phyloP scores from a whole-genome alignment of 345 rosid species.

The Populus alba region DNA sequence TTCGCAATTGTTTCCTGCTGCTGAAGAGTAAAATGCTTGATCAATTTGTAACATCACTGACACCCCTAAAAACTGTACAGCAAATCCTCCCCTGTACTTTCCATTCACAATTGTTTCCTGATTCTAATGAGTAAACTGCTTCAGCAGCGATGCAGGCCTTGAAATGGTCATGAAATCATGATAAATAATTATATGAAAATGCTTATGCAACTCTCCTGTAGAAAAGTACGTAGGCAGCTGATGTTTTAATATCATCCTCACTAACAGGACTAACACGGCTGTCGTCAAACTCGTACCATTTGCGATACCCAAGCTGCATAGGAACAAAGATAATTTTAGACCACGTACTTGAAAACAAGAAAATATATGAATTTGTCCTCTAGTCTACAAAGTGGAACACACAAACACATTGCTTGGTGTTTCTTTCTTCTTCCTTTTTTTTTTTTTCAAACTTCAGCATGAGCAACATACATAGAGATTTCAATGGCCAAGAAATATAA shows the following conservation, averaged over 20 bases:
- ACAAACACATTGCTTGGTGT: background rate
- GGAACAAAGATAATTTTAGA: background rate
- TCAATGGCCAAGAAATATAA: background rate
- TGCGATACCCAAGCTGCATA: conserved; percentile 22
- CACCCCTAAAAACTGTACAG: background rate
- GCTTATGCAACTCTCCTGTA: conserved; percentile 18
- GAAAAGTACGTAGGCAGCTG: conserved; percentile 28
- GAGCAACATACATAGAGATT: background rate
- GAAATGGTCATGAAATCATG: background rate
- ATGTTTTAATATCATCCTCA: conserved; percentile 14
- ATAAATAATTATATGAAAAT: background rate
- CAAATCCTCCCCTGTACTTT: background rate
- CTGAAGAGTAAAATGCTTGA: background rate
- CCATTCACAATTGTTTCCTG: background rate
- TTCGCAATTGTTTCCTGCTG: background rate
- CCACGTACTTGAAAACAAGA: no score
- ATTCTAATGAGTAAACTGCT: background rate
- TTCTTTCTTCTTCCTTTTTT: background rate
- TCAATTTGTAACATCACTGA: background rate
- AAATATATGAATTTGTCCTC: background rate
- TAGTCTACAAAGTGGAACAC: background rate
- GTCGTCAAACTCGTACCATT: conserved; percentile 24
- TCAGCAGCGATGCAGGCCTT: background rate
- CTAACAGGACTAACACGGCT: conserved; percentile 3
- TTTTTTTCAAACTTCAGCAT: background rate